Evolutionary conservation across 176 grass and related monocot species (phyloP), one percentile per base, ranked within the genome.

Genomic region (Musa acuminata): DNA sequence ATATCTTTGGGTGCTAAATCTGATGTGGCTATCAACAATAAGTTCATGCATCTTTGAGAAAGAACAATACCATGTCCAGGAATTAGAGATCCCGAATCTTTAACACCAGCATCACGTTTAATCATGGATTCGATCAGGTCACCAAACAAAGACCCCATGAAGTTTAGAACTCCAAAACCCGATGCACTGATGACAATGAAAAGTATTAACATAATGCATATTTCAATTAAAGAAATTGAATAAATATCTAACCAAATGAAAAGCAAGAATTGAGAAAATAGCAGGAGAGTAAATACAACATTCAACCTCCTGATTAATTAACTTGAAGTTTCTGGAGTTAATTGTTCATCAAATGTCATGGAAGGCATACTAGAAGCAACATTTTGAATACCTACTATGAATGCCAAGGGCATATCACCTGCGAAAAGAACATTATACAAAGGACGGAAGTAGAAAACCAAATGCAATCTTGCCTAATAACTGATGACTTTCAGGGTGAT

Each of bases 11-110:
- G 17, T 21, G 2, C 7, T 25, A 64, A 64, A 17, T 17, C 14
- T 20, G 17, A 26, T 65, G n/a, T 26, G 1, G 26, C 35, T 65
- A 13, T 4, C 8, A 65, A 19, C 14, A n/a, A 20, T 8, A 16
- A 49, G 13, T 10, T 19, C 67, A 49, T 70, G 43, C 16, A 35
- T 7, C 13, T 51, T 52, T 9, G 67, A 71, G 49, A 77, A 83
- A 80, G 17, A 74, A 64, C 58, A 19, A 79, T 87, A 95, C 96
- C 96, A 77, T 99, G 96, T 27, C 96, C 96, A 83, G 96, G 90
- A 75, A 98, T 98, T 52, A 99, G 96, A 23, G 96, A 87, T 74
- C 96, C 96, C 4, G 96, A 99, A 58, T 99, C 96, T 66, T 99
- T 99, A 68, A 99, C 91, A 73, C 91, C 96, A 72, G 96, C 96